Evolutionary conservation across 1,139 yeast genomes (phyloP), one percentile per base, ranked within the genome.

Genomic region (Candida sojae): DNA sequence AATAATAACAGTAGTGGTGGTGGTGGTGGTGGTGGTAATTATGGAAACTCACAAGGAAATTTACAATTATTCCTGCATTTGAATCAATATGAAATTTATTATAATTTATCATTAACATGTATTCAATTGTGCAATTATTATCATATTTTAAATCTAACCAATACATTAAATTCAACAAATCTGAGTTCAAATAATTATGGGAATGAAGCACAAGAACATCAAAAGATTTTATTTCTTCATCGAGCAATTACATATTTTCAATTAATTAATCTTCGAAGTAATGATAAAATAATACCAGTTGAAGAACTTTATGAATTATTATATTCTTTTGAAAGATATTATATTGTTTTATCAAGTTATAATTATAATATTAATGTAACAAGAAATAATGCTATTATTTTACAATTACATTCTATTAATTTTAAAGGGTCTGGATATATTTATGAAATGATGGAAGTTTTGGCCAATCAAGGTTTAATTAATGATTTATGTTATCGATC

Each of bases 181-280:
- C 36, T 40, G 11, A 43, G 30, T 12, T 36, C 45, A 6, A 45
- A 46, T 21, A 50, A 55, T 39, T 56, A 55, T 43, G 59, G 59
- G 1, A 56, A 56, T 36, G 60, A 53, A 52, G 57, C 54, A 17
- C 57, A 60, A 50, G 71, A 68, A 46, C 71, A 71, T 49, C 74
- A 71, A 47, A 70, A 70, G 48, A 58, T 71, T 17, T 54, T 68
- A 42, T 60, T 68, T 52, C 53, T 73, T 30, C 59, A 71, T 44
- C 67, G 66, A 41, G 65, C 74, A n/a, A 64, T 73, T n/a, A 60
- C 72, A 13, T 70, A 61, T 52, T 71, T 62, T 51, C 75, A 71
- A 51, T 57, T 73, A 41, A 66, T 73, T 12, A 67, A 68, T 50
- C 52, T 63, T 26, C 60, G 63, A 11, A 43, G 44, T 30, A 57